A percentile compares a stretch with the other conserved stretches of the same genome.
Evolutionary conservation across 169 alveolate species (phyloP).

Genomic region (Plasmodium gonderi): DNA sequence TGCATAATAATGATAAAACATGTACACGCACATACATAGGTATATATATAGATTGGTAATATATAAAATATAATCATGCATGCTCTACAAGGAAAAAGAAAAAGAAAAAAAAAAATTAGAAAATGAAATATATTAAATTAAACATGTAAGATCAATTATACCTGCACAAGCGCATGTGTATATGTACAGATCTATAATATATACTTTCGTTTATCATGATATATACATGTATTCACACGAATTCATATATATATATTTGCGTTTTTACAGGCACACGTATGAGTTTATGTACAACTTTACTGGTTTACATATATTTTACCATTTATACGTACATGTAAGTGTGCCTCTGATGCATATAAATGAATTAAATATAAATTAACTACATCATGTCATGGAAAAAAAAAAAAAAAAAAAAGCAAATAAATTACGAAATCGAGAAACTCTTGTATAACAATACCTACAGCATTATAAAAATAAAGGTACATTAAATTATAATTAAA

Average conservation of each 20-base stretch:
- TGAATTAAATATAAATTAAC: background rate
- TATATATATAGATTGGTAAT: background rate
- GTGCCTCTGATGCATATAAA: slow-evolving; percentile 2
- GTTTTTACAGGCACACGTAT: background rate
- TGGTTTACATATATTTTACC: background rate
- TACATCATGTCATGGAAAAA: background rate
- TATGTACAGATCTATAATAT: slow-evolving; percentile 1
- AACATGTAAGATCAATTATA: background rate
- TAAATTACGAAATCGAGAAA: background rate
- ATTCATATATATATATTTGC: background rate
- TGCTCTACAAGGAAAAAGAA: slow-evolving; percentile 4
- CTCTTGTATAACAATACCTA: background rate
- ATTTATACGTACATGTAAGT: background rate
- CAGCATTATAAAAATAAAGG: slow-evolving; percentile 18
- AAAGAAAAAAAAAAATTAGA: slow-evolving; percentile 13
- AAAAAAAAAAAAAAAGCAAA: background rate
- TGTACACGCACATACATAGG: background rate
- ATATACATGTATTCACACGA: background rate
- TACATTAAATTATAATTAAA: slow-evolving; percentile 21
- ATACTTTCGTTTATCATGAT: background rate
- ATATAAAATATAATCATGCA: background rate
- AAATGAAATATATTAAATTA: slow-evolving; percentile 12
- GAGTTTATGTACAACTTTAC: background rate
- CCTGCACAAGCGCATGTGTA: background rate
- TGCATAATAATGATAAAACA: background rate